Evolutionary conservation across 2,329 filamentous ascomycete genomes (phyloP), one percentile per base, ranked within the genome.

Genomic region (Leptoxyphium fumago): DNA sequence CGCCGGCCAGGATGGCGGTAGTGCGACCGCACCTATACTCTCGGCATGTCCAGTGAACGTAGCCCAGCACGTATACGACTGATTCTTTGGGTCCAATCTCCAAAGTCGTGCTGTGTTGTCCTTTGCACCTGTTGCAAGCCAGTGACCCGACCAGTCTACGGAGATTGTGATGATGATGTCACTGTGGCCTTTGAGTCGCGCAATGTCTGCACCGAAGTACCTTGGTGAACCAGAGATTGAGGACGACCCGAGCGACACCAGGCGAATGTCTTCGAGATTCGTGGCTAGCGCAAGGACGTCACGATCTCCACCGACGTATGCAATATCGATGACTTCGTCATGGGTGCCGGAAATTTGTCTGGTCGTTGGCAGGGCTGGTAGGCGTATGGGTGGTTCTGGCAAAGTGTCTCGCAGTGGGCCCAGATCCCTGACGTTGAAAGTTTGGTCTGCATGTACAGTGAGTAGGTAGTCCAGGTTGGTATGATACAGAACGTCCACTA

Each of bases 121-220:
- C 65, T 98, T 98, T 17, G 91, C 85, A 43, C 89, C 91, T 1
- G 91, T 96, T 10, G 83, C 89, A 34, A 98, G 75, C 91, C 91
- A 98, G 61, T 91, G 80, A 0, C 93, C 93, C 9, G 91, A 96
- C 86, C 87, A 94, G 64, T 98, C 91, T 2, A 86, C 80, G 59
- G 95, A 88, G 36, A 98, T 70, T 46, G 87, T 88, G 53, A 98
- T 94, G 47, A 98, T 84, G 42, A 98, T 95, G 53, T 98, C 91
- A 41, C 88, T 80, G 54, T 98, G 91, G 1, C 91, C 91, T 57
- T 84, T 85, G 2, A 98, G 71, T 18, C 91, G 69, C 2, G 80
- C 84, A 34, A 94, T 73, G 56, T 98, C 91, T 47, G 88, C 84
- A 11, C 91, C 91, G 61, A 96, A 95, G 59, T 88, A 91, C 6